Percentiles rank a stretch among this genome's conserved stretches.
These are phyloP conservation scores for Trichoderma cornu-damae DNA, from an alignment of 2,329 filamentous ascomycete species.

Conservation along the genomic window DNA sequence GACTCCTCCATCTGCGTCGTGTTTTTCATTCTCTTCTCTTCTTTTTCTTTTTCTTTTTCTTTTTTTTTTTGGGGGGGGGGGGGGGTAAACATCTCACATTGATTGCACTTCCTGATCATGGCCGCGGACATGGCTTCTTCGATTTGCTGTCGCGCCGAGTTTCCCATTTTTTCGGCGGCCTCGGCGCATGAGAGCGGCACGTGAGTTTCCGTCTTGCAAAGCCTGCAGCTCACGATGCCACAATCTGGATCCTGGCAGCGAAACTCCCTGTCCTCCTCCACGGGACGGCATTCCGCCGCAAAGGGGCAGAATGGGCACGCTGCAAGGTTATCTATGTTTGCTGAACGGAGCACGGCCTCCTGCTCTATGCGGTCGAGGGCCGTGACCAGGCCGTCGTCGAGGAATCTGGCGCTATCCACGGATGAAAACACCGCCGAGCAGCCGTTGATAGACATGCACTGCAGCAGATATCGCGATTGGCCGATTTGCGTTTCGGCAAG, in stretches of 20 bases:
- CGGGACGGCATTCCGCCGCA: slow-evolving; percentile 65
- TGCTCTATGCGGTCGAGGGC: slow-evolving; percentile 68
- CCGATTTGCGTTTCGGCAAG: slow-evolving; percentile 67
- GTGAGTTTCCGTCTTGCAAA: slow-evolving; percentile 65
- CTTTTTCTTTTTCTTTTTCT: no score
- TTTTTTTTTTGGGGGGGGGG: no score
- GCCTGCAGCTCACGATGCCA: slow-evolving; percentile 57
- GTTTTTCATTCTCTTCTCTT: no score
- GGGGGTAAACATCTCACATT: slow-evolving; percentile 37
- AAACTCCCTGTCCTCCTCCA: slow-evolving; percentile 68
- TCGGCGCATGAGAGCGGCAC: slow-evolving; percentile 69
- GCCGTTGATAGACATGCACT: slow-evolving; percentile 64
- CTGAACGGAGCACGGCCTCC: slow-evolving; percentile 61
- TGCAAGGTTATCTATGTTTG: slow-evolving; percentile 65
- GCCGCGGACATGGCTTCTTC: slow-evolving; percentile 84
- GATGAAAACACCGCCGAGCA: slow-evolving; percentile 59
- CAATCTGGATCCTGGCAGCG: slow-evolving; percentile 64
- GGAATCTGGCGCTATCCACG: slow-evolving; percentile 50
- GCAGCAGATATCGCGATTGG: slow-evolving; percentile 59
- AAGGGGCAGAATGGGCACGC: slow-evolving; percentile 79
- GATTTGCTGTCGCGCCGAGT: slow-evolving; percentile 59
- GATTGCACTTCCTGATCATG: slow-evolving; percentile 70
- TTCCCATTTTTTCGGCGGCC: slow-evolving; percentile 52
- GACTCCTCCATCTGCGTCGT: no score
- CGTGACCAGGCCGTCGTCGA: slow-evolving; percentile 52